Evolutionary conservation across 257 asterid genomes (phyloP).

Genomic region (Oldenlandia corymbosa): DNA sequence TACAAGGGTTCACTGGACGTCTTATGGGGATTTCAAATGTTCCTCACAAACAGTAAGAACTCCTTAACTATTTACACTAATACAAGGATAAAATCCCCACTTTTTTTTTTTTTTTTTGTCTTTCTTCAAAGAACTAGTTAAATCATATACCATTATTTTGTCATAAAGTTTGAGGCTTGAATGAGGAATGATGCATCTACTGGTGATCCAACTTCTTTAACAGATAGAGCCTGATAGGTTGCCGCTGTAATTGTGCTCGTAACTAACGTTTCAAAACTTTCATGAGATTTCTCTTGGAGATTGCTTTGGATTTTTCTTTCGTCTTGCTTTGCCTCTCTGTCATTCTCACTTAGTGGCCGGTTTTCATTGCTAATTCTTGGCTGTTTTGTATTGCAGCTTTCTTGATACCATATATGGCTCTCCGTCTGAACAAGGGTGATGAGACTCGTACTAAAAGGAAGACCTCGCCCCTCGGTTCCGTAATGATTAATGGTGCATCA

Average conservation of each 20-base stretch:
- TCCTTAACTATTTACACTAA: no score
- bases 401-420: constrained; percentile 91
- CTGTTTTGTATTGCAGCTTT: constrained; percentile 51
- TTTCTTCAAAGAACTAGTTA: no score
- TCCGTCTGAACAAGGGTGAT: constrained; percentile 53
- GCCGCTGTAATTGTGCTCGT: not conserved
- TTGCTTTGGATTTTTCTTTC: not conserved
- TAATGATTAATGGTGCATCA: constrained; percentile 62
- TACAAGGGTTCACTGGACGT: constrained; percentile 71
- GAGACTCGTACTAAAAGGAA: constrained; percentile 31
- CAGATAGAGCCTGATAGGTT: not conserved
- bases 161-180: not conserved
- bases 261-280: not conserved
- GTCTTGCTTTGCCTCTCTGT: not conserved
- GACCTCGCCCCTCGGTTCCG: constrained; percentile 53
- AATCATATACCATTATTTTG: no score
- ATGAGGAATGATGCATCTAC: not conserved
- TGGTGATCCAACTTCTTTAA: not conserved
- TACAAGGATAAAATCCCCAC: no score
- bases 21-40: constrained; percentile 82
- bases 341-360: not conserved
- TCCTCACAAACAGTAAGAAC: constrained; percentile 91
- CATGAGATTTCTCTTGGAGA: not conserved
- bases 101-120: no score
- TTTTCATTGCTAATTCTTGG: not conserved